phyloP scores from a whole-genome alignment of 1,284 basidiomycete genomes.

The Irpex rosettiformis region DNA sequence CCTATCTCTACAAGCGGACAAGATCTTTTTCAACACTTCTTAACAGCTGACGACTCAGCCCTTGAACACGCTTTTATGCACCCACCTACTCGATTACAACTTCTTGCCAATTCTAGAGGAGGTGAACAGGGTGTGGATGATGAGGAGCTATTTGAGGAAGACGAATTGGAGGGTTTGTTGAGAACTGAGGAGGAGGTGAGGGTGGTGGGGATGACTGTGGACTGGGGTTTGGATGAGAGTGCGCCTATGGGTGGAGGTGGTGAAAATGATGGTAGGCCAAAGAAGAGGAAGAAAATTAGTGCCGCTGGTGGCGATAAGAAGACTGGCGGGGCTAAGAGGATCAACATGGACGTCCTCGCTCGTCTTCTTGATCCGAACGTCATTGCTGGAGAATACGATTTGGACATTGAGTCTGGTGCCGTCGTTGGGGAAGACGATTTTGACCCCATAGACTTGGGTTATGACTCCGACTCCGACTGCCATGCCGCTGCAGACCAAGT shows the following conservation, averaged over 20 bases:
- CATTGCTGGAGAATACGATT: slow-evolving; percentile 9
- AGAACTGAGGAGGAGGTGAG: slow-evolving; percentile 33
- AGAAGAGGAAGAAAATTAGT: slow-evolving; percentile 13
- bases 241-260: not conserved
- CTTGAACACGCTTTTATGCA: slow-evolving; percentile 26
- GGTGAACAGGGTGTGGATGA: slow-evolving; percentile 35
- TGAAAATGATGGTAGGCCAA: not conserved
- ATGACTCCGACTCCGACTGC: not conserved
- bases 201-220: slow-evolving; percentile 26
- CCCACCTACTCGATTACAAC: slow-evolving; percentile 59
- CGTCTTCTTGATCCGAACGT: slow-evolving; percentile 28
- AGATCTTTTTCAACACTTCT: slow-evolving; percentile 40
- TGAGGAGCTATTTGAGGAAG: slow-evolving; percentile 42
- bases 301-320: slow-evolving; percentile 5
- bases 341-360: slow-evolving; percentile 37
- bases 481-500: too few species aligned
- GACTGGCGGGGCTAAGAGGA: slow-evolving; percentile 17
- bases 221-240: slow-evolving; percentile 30
- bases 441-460: not conserved
- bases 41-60: slow-evolving; percentile 42
- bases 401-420: slow-evolving; percentile 3
- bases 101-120: slow-evolving; percentile 50
- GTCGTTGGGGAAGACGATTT: not conserved
- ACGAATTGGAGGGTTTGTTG: slow-evolving; percentile 40
- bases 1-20: slow-evolving; percentile 2